Evolutionary conservation across 495 filamentous ascomycete species (phyloP), one percentile per base, ranked within the genome.

Genomic region (Cercophora sp.): DNA sequence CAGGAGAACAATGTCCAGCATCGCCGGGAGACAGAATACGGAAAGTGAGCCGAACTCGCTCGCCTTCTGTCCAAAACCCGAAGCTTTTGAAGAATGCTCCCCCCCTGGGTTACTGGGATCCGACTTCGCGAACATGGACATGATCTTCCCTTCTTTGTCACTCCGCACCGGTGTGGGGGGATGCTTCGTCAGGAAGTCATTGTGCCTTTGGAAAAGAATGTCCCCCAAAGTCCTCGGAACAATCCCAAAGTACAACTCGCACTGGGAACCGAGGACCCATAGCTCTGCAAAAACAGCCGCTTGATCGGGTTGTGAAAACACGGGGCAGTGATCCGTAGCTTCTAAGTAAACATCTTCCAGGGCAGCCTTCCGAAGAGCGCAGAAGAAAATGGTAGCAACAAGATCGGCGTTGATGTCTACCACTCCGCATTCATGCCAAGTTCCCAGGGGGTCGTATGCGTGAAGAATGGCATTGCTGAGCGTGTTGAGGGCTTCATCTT

Each of bases 201-300:
- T 44, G 34, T 66, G 51, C 6, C 25, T 36, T 15, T 54, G 44
- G 41, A 62, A 59, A 9, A 66, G 35, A 26, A 66, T 64, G 15
- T 54, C 47, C 9, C 63, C 63, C 9, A 66, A 26, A 20, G 54
- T 41, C 2, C 60, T 46, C 1, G 62, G 62, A 0, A 35, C n/a
- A 22, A 60, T 56, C 20, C 60, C 50, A 26, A 66, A 63, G 44
- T 57, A 66, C 4, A 61, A 40, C 35, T 64, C 58, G 40, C 63
- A 66, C 13, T 66, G 61, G 2, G 62, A 65, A 9, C 62, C 62
- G 11, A 65, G 26, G 5, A 62, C 62, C 62, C 62, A 65, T 0
- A 65, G 48, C 32, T 65, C 62, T 6, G 60, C 51, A 19, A 65
- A 65, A 2, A 65, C 62, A 15, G 60, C 62, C 3, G 62, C 62